Percentiles rank a stretch among this genome's conserved stretches.
phyloP scores from a whole-genome alignment of 768 basidiomycete species.

The Amanita rimosa region DNA sequence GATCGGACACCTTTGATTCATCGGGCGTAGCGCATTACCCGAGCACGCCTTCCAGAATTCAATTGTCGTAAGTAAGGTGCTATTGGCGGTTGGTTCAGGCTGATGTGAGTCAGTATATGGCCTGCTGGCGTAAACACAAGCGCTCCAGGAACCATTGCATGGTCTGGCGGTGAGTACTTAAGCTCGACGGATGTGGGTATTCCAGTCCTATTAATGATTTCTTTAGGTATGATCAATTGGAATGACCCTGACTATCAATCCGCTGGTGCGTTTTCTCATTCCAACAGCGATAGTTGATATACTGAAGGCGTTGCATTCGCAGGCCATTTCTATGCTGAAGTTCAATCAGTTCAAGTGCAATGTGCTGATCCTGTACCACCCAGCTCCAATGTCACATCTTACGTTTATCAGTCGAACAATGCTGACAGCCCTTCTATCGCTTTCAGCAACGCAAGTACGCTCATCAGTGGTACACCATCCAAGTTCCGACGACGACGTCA shows the following conservation, averaged over 20 bases:
- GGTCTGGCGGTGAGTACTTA: slow-evolving; percentile 49
- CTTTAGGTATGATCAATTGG: slow-evolving; percentile 64
- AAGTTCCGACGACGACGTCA: background rate
- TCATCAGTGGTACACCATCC: slow-evolving; percentile 34
- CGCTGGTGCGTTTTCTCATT: slow-evolving; percentile 30
- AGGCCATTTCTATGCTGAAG: slow-evolving; percentile 64
- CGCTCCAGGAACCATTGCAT: slow-evolving; percentile 60
- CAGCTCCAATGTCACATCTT: slow-evolving; percentile 41
- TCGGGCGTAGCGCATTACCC: slow-evolving; percentile 60
- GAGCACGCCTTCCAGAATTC: slow-evolving; percentile 68
- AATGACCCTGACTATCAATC: slow-evolving; percentile 62
- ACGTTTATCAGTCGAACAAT: slow-evolving; percentile 49
- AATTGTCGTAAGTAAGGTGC: slow-evolving; percentile 48
- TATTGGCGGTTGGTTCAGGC: background rate
- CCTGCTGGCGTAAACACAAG: slow-evolving; percentile 60
- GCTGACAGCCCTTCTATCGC: slow-evolving; percentile 40
- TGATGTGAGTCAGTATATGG: slow-evolving; percentile 45
- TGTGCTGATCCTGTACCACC: slow-evolving; percentile 42
- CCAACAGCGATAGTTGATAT: background rate
- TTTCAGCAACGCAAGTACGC: slow-evolving; percentile 46
- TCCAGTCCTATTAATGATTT: background rate
- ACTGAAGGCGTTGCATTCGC: background rate
- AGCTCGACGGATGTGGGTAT: background rate
- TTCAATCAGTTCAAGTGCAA: slow-evolving; percentile 50
- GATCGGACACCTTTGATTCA: slow-evolving; percentile 41